Evolutionary conservation across 495 filamentous ascomycete genomes (phyloP), one percentile per base, ranked within the genome.

Genomic region (Penicillium goetzii): DNA sequence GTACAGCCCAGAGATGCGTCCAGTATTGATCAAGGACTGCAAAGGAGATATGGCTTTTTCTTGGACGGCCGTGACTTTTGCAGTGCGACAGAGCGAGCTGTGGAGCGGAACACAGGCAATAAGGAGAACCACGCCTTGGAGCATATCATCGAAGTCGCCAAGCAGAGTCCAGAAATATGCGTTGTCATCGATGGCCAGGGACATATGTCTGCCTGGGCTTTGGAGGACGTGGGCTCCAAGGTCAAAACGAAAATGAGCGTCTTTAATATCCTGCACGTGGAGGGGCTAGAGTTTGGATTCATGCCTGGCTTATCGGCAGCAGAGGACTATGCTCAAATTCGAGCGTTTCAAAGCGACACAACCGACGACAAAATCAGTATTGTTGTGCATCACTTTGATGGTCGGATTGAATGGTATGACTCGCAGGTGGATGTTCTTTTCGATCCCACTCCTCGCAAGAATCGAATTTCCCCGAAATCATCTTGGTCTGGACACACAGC

Each of bases 181-280:
- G 81, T 97, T 17, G 87, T 94, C 3, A 80, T 96, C 56, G 93
- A 99, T 75, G 88, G 89, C 21, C 80, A 84, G 40, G 95, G 95
- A 5, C 86, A 89, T 66, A 92, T 98, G 92, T 92, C 91, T 51
- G 95, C 93, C 0, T 97, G 94, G 94, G 96, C 92, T 2, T 72
- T 99, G 58, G 93, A 98, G 73, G 92, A 93, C 70, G 84, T 97
- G 26, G 92, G 92, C 19, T 88, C 85, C 68, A 95, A 92, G 66
- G 76, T 79, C 33, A 85, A 82, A 64, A 85, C 88, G 63, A 83
- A 84, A 3, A 82, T 87, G 41, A 88, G 89, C 71, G 85, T 93
- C 30, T 97, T 96, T 79, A 96, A 96, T 67, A 86, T 98, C 68
- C 88, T 92, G 7, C 91, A 97, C 72, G 86, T 92, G 25, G 87